phyloP scores from a whole-genome alignment of 768 basidiomycete genomes.

The Podaxis sp. region DNA sequence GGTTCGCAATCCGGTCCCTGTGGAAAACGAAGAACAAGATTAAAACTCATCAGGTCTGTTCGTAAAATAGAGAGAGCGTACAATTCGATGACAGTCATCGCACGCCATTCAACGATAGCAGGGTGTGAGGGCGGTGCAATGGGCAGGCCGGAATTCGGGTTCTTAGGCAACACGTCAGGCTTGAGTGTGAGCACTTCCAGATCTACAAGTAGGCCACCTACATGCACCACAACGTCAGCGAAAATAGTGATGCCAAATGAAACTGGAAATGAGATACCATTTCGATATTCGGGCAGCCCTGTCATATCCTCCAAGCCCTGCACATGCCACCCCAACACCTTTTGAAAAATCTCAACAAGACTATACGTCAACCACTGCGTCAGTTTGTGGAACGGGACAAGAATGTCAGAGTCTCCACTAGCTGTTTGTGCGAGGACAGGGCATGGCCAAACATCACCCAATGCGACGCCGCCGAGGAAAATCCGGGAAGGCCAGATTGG shows the following conservation, averaged over 20 bases:
- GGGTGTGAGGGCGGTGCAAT: conserved; percentile 76
- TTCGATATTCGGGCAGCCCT: conserved; percentile 93
- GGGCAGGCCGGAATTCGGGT: conserved; percentile 53
- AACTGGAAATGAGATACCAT: conserved; percentile 48
- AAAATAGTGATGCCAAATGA: conserved; percentile 1
- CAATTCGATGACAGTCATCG: conserved; percentile 93
- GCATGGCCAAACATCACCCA: conserved; percentile 96
- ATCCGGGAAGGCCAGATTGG: conserved; percentile 89
- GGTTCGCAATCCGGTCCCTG: conserved; percentile 79
- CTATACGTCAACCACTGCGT: conserved; percentile 94
- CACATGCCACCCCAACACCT: conserved; percentile 76
- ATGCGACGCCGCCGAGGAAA: conserved; percentile 60
- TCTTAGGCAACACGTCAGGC: conserved; percentile 50
- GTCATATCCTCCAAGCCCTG: conserved; percentile 84
- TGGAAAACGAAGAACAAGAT: background rate
- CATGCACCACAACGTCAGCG: background rate
- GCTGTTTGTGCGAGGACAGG: conserved; percentile 39
- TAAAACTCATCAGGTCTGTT: background rate
- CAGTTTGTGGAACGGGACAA: conserved; percentile 96
- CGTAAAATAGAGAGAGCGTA: conserved; percentile 33
- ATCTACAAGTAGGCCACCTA: conserved; percentile 88
- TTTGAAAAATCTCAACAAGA: conserved; percentile 81
- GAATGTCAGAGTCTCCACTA: conserved; percentile 56
- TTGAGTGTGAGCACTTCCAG: conserved; percentile 76
- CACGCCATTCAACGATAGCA: conserved; percentile 94